A percentile compares a stretch with the other conserved stretches of the same genome.
These are phyloP conservation scores for Petunia hybrid DNA, from an alignment of 305 asterid genomes.

Conservation along the genomic window DNA sequence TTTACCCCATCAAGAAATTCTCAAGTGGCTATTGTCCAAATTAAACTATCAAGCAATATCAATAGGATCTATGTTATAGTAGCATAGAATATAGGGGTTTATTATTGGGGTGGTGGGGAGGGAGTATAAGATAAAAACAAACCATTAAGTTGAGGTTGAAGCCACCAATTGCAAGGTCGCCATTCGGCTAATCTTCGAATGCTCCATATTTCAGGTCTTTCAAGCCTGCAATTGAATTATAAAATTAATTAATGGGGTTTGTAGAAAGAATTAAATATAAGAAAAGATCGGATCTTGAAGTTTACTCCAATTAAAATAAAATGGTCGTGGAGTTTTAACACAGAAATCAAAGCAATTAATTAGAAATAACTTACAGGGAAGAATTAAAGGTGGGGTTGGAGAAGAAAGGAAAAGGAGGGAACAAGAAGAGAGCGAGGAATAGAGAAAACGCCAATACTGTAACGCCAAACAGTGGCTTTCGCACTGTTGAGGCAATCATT, in stretches of 20 bases:
- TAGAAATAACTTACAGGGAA: slow-evolving; percentile 39
- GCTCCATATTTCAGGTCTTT: slow-evolving; percentile 82
- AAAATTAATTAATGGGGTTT: neutral
- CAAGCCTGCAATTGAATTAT: slow-evolving; percentile 47
- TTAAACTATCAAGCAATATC: neutral
- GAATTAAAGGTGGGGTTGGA: slow-evolving; percentile 27
- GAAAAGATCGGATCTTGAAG: slow-evolving; percentile 28
- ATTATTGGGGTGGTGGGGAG: neutral
- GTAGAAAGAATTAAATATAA: neutral
- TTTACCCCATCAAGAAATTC: neutral
- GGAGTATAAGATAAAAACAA: slow-evolving; percentile 37
- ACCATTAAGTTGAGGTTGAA: slow-evolving; percentile 69
- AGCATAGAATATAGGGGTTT: neutral
- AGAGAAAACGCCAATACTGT: slow-evolving; percentile 38
- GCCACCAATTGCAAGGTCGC: slow-evolving; percentile 99
- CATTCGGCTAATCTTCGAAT: slow-evolving; percentile 76
- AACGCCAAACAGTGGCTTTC: slow-evolving; percentile 41
- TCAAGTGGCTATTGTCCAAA: neutral
- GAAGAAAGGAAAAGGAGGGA: slow-evolving; percentile 45
- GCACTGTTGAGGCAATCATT: slow-evolving; percentile 43
- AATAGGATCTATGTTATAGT: neutral
- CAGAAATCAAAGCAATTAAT: neutral
- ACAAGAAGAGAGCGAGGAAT: slow-evolving; percentile 37
- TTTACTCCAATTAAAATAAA: neutral
- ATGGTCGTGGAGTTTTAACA: neutral